phyloP scores from a whole-genome alignment of 75 land plant genomes.

The Adiantum capillusveneris region DNA sequence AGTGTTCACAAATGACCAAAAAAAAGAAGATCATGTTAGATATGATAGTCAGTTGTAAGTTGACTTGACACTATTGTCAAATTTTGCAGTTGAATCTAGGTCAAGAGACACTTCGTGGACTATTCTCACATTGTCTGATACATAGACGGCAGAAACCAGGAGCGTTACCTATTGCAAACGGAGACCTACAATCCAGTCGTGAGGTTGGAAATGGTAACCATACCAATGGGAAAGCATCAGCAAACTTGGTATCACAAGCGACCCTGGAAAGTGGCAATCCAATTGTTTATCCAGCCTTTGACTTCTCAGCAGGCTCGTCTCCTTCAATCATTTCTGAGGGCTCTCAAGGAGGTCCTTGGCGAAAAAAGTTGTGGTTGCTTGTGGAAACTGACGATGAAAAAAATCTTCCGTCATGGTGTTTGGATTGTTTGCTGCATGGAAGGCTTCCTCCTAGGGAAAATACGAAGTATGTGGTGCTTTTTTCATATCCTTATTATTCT shows the following conservation, averaged over 20 bases:
- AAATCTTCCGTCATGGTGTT: slow-evolving; percentile 85
- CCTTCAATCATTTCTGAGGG: slow-evolving; percentile 95
- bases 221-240: slow-evolving; percentile 29
- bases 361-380: slow-evolving; percentile 74
- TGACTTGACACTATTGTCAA: not conserved
- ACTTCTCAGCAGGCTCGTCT: slow-evolving; percentile 71
- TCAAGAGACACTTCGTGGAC: slow-evolving; percentile 87
- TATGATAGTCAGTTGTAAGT: no score
- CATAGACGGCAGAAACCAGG: slow-evolving; percentile 54
- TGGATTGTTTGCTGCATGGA: slow-evolving; percentile 72
- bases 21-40: no score
- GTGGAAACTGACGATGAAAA: slow-evolving; percentile 94
- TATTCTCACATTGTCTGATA: slow-evolving; percentile 69
- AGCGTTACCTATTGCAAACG: slow-evolving; percentile 48
- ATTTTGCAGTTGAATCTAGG: slow-evolving; percentile 87
- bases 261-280: slow-evolving; percentile 41
- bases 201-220: slow-evolving; percentile 39
- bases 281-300: slow-evolving; percentile 60
- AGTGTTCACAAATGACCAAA: no score
- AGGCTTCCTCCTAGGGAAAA: slow-evolving; percentile 81
- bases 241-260: slow-evolving; percentile 38
- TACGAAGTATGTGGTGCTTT: slow-evolving; percentile 52
- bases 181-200: slow-evolving; percentile 42
- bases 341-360: slow-evolving; percentile 95
- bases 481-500: no score